Base-by-base conservation (phyloP, 75 land plant genomes). In the Chamaecyparis obtusa region DNA sequence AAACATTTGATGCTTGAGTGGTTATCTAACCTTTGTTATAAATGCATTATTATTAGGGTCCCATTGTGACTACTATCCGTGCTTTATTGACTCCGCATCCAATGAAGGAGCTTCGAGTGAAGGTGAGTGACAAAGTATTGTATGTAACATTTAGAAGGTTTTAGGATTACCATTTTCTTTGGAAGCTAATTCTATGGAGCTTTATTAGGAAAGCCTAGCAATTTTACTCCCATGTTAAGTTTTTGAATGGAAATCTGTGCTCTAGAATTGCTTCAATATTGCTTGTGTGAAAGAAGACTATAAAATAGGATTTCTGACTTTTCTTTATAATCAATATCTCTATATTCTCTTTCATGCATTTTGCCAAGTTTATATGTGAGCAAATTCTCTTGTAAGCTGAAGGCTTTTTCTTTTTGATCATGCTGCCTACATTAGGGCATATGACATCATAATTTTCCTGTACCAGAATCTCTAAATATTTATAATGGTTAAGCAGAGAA, bases 81-180 rank as follows among this genome's bases (percentile, higher is more conserved):
- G 99, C 99, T 60, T 89, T 98, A 77, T 86, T 97, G 87, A 97
- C 99, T 60, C 99, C 99, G 21, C 99, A 97, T 93, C 99, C 99
- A 87, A 98, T 98, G 99, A 98, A 97, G 86, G 99, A 98, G 91
- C 94, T 98, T 19, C 94, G 99, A 57, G 96, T 98, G 24, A 98
- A 98, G 99, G 99, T 98, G 71, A 71, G 87, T 48, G 43, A 83
- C 24, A 72, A 32, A 71, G 67, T 17, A 49, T 60, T 72, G 79
- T 21, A 35, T 83, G 6, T 51, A 3, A 27, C 33, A 30, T 71
- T 71, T 30, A 71, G 10, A 30, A 30, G 30, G 35, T 71, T 27
- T 71, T 71, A n/a, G 75, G 75, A 71, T 71, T 10, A n/a, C n/a
- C 30, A 30, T 57, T 57, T 19, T 19, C 64, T 57, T 57, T 57